Evolutionary conservation across 331 rosid genomes (phyloP), one percentile per base, ranked within the genome.

Genomic region (Cucumis variabilis): DNA sequence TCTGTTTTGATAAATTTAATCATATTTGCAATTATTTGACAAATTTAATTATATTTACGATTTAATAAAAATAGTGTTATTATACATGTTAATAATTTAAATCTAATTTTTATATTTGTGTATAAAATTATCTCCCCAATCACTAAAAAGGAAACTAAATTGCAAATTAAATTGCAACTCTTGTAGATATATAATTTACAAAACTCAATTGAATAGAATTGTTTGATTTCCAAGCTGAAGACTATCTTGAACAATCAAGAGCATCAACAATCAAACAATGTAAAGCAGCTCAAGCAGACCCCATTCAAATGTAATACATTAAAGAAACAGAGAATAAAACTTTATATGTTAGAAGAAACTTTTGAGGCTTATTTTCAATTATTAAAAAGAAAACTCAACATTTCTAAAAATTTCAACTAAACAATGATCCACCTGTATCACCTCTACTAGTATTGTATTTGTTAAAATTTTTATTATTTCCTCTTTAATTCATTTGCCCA

Each of bases 391-490:
- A 63, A 58, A 58, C 65, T 30, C 65, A 72, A 72, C 9, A 41
- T 41, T 73, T 73, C 9, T 11, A 73, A 73, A 23, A 70, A 28
- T 9, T 20, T 41, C 55, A 20, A 79, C 84, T 25, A 79, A 50
- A 53, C 44, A 79, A 51, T 50, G 66, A 25, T 14, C 44, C 83
- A 50, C n/a, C 82, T 75, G 33, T 11, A 75, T 44, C 60, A 46
- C 30, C 53, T 74, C 58, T 77, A 23, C 13, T 51, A 4, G 84
- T 79, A 51, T 44, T 44, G 48, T 79, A 53, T 44, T 51, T 15
- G 84, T 27, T 44, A 24, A 51, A 51, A 79, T 55, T 79, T 24
- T 80, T 79, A 79, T 55, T 80, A 17, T 53, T 51, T 28, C 67
- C 46, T 25, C 84, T 51, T 41, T 16, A 44, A 51, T 51, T 50